Conservation (phyloP, 192 early-diverging fungal species). For the Dimargaris cristalligena region DNA sequence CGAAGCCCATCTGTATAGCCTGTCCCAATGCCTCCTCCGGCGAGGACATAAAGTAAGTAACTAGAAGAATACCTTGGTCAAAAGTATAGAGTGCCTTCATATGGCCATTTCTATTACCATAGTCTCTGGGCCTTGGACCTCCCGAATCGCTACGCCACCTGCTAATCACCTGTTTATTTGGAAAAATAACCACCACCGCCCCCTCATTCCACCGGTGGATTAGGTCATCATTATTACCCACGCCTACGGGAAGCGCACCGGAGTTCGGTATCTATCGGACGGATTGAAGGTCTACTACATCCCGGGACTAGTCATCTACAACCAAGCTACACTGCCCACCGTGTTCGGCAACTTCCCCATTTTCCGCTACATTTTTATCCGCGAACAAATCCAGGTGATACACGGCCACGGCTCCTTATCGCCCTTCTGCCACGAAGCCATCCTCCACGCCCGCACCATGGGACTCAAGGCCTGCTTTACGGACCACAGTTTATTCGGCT, state of each 20-base stretch:
- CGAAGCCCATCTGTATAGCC: slow-evolving; percentile 82
- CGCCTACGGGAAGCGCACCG: slow-evolving; percentile 58
- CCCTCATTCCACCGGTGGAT: not conserved
- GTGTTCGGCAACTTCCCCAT: slow-evolving; percentile 81
- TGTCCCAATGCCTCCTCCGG: slow-evolving; percentile 73
- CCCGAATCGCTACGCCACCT: too few relatives aligned
- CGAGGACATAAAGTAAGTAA: slow-evolving; percentile 73
- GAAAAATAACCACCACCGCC: not conserved
- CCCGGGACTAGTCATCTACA: slow-evolving; percentile 64
- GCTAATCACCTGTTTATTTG: too few relatives aligned
- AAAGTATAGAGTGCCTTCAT: too few relatives aligned
- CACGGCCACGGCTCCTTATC: slow-evolving; percentile 97
- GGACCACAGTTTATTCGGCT: slow-evolving; percentile 94
- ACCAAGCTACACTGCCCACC: slow-evolving; percentile 81
- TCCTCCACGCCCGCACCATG: slow-evolving; percentile 91
- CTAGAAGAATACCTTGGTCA: too few relatives aligned
- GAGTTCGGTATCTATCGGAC: slow-evolving; percentile 78
- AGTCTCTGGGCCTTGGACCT: too few relatives aligned
- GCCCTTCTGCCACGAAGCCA: slow-evolving; percentile 83
- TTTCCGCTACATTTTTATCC: slow-evolving; percentile 76
- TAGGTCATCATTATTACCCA: slow-evolving; percentile 87
- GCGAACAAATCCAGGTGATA: slow-evolving; percentile 85
- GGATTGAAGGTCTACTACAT: slow-evolving; percentile 94
- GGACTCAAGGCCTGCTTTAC: slow-evolving; percentile 86
- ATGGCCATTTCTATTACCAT: too few relatives aligned